Evolutionary conservation across 2,329 filamentous ascomycete genomes (phyloP).

Genomic region (Epichloe uncinata): DNA sequence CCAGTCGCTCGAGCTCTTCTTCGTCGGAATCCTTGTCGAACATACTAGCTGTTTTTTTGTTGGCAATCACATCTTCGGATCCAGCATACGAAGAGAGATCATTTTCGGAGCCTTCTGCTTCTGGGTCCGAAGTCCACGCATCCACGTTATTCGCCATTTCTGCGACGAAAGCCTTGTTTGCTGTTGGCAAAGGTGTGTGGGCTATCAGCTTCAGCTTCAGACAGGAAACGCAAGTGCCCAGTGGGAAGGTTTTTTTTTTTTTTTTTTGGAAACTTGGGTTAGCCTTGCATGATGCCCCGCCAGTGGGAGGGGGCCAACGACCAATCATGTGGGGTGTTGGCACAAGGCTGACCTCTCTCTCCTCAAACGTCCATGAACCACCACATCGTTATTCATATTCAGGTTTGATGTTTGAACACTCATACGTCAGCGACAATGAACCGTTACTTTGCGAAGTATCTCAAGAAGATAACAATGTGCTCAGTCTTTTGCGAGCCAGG

Average conservation of each 20-base stretch:
- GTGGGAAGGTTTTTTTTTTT: conserved; percentile 7
- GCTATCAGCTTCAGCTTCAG: background rate
- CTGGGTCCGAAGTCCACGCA: conserved; percentile 14
- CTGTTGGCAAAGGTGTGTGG: background rate
- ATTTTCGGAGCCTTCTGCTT: conserved; percentile 17
- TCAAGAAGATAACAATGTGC: no score
- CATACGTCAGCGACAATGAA: no score
- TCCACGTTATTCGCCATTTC: conserved; percentile 21
- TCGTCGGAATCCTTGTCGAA: conserved; percentile 69
- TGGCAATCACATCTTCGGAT: conserved; percentile 15
- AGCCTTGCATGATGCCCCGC: background rate
- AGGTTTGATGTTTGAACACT: no score
- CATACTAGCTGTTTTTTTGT: conserved; percentile 17
- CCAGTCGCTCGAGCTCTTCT: conserved; percentile 71
- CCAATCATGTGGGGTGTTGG: no score
- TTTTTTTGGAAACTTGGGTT: background rate
- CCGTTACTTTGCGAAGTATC: no score
- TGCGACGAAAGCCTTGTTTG: background rate
- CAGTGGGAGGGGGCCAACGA: background rate
- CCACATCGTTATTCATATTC: no score
- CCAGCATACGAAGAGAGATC: conserved; percentile 16
- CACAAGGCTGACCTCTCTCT: no score
- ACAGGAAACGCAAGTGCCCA: background rate
- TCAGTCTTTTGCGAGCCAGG: no score
- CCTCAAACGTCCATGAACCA: no score